Base-by-base conservation (phyloP, 768 basidiomycete genomes). In the Tylopilus vinaceipallidus region DNA sequence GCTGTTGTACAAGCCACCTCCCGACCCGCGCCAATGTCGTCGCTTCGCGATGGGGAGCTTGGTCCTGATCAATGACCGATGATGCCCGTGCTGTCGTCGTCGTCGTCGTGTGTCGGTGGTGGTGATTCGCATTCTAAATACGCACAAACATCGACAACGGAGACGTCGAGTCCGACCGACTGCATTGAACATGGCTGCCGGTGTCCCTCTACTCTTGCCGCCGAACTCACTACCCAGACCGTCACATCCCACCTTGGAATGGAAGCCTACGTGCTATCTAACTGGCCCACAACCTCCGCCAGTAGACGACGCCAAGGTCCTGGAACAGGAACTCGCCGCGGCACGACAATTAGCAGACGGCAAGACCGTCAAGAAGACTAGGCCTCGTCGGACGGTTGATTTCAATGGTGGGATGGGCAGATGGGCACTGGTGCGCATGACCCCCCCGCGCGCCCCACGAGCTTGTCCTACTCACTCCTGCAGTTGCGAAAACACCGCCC, bases 381-480 rank as follows among this genome's bases (percentile, higher is more conserved):
- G 93, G 53, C 94, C 97, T 19, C 74, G 95, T 47, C 74, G 93
- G 71, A 98, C 97, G 17, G 95, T 98, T 12, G 97, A 98, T 70
- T 98, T 94, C 59, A 87, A 88, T 57, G 94, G 93, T 24, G 84
- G 85, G 2, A 76, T 95, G 70, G 89, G 87, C 14, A 78, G 93
- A 55, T 97, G 91, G 93, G 70, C 77, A 47, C 65, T 92, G 72
- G 94, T 97, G 63, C 22, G 54, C 50, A 84, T 73, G n/a, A 6
- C 14, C 10, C 27, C 29, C 13, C 20, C 1, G 12, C 30, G 32
- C 14, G 16, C 24, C n/a, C 14, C 26, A 20, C 14, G 30, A 19
- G 34, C 23, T 43, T 12, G 38, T 34, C 22, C 16, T 17, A 17
- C 39, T 34, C 12, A 46, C 14, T 6, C n/a, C 30, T 23, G 20